Conservation (phyloP, 495 filamentous ascomycete species). For the Annulohypoxylon nitens region DNA sequence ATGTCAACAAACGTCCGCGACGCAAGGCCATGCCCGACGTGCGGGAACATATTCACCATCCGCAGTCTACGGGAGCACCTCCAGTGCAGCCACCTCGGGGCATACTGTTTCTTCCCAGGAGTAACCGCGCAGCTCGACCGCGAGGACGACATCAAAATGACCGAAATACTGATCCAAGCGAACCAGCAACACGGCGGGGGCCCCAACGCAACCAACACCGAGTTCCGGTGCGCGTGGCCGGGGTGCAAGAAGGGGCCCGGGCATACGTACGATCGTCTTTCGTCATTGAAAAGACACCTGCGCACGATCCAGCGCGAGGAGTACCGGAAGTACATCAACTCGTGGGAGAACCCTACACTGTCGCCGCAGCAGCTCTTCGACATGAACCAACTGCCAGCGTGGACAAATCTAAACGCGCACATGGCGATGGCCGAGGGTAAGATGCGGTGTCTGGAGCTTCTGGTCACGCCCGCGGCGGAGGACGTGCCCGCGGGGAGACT, state of each 20-base stretch:
- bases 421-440: too few species aligned
- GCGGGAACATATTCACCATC: neutral
- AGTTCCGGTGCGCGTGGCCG: constrained; percentile 11
- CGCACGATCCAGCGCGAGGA: neutral
- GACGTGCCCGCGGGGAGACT: too few species aligned
- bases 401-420: too few species aligned
- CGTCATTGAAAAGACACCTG: constrained; percentile 5
- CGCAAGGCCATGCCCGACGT: neutral
- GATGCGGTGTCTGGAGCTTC: neutral
- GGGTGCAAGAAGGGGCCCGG: neutral
- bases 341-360: too few species aligned
- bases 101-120: constrained; percentile 12
- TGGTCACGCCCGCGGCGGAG: neutral
- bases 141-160: constrained; percentile 1
- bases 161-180: neutral
- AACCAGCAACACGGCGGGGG: neutral
- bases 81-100: neutral
- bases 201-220: neutral
- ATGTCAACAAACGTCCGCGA: neutral
- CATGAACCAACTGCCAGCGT: too few species aligned
- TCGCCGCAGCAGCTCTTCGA: too few species aligned
- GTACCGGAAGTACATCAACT: neutral
- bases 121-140: neutral
- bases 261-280: neutral
- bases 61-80: neutral